phyloP scores from a whole-genome alignment of 2,329 filamentous ascomycete species.

The Immersiporthe knoxdaviesiana region DNA sequence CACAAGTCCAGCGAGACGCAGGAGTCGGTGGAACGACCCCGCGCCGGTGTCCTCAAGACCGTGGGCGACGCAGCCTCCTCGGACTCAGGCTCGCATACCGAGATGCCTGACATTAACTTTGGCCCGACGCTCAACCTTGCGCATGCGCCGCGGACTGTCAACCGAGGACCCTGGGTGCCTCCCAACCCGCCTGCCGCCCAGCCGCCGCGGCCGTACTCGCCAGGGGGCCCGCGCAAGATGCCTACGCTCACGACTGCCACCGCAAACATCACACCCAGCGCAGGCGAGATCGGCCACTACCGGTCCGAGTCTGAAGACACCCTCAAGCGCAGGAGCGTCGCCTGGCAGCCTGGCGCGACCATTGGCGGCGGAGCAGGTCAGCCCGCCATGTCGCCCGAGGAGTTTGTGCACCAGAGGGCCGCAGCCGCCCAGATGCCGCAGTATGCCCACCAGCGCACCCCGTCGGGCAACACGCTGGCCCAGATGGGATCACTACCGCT shows the following conservation, averaged over 20 bases:
- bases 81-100: slow-evolving; percentile 39
- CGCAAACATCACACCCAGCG: slow-evolving; percentile 27
- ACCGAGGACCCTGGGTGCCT: slow-evolving; percentile 28
- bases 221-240: slow-evolving; percentile 34
- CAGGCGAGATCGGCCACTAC: slow-evolving; percentile 41
- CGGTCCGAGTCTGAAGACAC: slow-evolving; percentile 57
- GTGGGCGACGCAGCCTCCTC: slow-evolving; percentile 57
- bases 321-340: slow-evolving; percentile 62
- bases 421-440: slow-evolving; percentile 55
- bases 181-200: slow-evolving; percentile 32
- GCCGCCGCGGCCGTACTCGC: slow-evolving; percentile 40
- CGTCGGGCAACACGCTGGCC: slow-evolving; percentile 55
- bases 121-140: slow-evolving; percentile 72
- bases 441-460: slow-evolving; percentile 63
- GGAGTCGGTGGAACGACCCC: slow-evolving; percentile 64
- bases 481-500: slow-evolving; percentile 47
- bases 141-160: slow-evolving; percentile 16
- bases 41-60: slow-evolving; percentile 80
- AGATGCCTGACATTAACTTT: slow-evolving; percentile 80
- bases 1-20: slow-evolving; percentile 55
- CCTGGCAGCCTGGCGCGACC: slow-evolving; percentile 77
- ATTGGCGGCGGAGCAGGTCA: slow-evolving; percentile 51
- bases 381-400: slow-evolving; percentile 69
- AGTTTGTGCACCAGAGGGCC: slow-evolving; percentile 81
- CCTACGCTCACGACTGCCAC: slow-evolving; percentile 29